Evolutionary conservation across 805 yeast genomes (phyloP), one percentile per base, ranked within the genome.

Genomic region (Wilhelminamyces savonicus): DNA sequence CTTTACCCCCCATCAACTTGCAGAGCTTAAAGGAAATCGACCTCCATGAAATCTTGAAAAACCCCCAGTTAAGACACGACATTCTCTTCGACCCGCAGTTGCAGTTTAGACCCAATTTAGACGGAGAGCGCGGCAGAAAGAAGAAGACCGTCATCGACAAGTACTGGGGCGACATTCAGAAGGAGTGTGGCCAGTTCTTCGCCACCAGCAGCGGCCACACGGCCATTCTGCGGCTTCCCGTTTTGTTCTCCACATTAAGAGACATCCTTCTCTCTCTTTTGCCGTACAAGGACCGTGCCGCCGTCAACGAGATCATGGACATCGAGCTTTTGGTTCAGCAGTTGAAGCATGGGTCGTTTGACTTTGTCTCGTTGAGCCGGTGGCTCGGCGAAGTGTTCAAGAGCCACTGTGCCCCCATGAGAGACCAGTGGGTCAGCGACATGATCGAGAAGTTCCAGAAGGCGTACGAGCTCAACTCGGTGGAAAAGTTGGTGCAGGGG

Each of bases 391-490:
- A 70, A 19, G 74, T 86, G 19, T 80, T 90, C 58, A 85, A 87
- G 57, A 76, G 79, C 30, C 95, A 85, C 52, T 87, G 96, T 59
- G 95, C 96, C 5, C 97, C 97, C 38, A 86, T 86, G 94, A 73
- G 97, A 51, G 95, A 85, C 55, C 60, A 74, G 23, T 81, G 92
- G 87, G 94, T 88, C 21, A 83, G 76, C 43, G 84, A 80, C 44
- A 84, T 88, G 92, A 74, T 74, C 27, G 44, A 52, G 9, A 71
- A 71, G 43, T 76, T 83, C 45, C 66, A 58, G 21, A 62, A 60
- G 28, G 76, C 81, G 13, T 65, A 64, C 36, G 41, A 47, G n/a
- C 65, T 64, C 20, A 56, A 60, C 33, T 63, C 74, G n/a, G 66
- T 61, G 5, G 45, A 41, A 14, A 64, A 67, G 37, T 61, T 87